Conservation (phyloP, 148 eudicot genomes). For the Fallopia convolvulus region DNA sequence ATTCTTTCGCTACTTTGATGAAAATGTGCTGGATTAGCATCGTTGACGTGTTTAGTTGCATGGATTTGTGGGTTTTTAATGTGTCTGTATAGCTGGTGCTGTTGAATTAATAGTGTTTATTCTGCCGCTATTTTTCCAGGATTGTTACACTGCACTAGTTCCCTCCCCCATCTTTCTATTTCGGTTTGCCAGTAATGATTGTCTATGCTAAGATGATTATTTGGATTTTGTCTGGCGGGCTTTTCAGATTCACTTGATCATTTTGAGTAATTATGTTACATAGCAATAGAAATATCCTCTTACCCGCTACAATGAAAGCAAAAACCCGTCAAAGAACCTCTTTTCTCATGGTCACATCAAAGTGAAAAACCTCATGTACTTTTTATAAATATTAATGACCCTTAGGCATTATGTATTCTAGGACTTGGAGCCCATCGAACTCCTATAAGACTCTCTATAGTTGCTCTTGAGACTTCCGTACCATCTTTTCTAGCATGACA, state of each 20-base stretch:
- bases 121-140: neutral
- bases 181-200: neutral
- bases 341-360: neutral
- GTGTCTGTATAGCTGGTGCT: neutral
- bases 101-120: neutral
- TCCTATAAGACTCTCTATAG: neutral
- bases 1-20: neutral
- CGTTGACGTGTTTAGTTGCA: neutral
- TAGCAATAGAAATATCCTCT: no score
- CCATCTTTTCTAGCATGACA: neutral
- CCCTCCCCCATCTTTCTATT: neutral
- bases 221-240: neutral
- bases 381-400: neutral
- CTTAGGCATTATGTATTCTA: neutral
- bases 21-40: slow-evolving; percentile 4
- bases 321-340: no score
- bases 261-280: no score
- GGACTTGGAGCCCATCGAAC: neutral
- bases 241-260: neutral
- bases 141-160: neutral
- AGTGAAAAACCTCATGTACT: neutral
- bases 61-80: neutral
- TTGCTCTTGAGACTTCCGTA: neutral
- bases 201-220: neutral
- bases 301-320: no score